A percentile compares a stretch with the other conserved stretches of the same genome.
Evolutionary conservation across 2,329 filamentous ascomycete genomes (phyloP).

Genomic region (Colletotrichum sp.): DNA sequence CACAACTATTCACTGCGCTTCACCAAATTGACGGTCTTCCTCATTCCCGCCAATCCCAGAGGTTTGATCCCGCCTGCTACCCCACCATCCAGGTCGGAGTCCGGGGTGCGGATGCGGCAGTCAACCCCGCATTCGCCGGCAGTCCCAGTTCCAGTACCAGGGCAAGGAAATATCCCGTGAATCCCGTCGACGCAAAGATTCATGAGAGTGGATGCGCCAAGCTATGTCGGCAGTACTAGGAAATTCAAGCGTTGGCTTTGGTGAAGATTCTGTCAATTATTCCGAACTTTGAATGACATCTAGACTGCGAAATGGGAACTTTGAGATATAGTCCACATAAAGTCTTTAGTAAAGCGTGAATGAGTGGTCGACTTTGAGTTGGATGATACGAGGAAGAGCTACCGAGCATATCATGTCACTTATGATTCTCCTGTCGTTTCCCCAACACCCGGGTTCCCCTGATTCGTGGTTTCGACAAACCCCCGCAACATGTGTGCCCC

Average conservation of each 20-base stretch:
- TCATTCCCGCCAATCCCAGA: neutral
- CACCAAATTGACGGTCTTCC: neutral
- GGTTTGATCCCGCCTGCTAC: neutral
- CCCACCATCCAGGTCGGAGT: neutral
- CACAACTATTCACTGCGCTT: neutral
- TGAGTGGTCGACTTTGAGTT: neutral
- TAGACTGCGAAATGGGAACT: neutral
- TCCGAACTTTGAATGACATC: accelerated
- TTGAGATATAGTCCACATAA: neutral
- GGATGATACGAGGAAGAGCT: neutral
- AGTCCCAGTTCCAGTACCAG: neutral
- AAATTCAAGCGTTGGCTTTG: neutral
- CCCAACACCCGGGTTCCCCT: neutral
- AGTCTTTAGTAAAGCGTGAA: neutral
- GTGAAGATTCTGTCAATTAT: neutral
- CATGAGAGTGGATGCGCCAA: neutral
- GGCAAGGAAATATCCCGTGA: neutral
- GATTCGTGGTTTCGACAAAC: constrained; percentile 17
- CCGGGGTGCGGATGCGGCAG: neutral
- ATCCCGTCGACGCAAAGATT: neutral
- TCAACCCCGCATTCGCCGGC: constrained; percentile 1
- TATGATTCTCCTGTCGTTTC: neutral
- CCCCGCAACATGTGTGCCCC: neutral
- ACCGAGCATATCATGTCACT: neutral
- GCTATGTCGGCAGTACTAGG: neutral